These are phyloP conservation scores for Colletotrichum incanum DNA, from an alignment of 2,329 filamentous ascomycete genomes.

Conservation along the genomic window DNA sequence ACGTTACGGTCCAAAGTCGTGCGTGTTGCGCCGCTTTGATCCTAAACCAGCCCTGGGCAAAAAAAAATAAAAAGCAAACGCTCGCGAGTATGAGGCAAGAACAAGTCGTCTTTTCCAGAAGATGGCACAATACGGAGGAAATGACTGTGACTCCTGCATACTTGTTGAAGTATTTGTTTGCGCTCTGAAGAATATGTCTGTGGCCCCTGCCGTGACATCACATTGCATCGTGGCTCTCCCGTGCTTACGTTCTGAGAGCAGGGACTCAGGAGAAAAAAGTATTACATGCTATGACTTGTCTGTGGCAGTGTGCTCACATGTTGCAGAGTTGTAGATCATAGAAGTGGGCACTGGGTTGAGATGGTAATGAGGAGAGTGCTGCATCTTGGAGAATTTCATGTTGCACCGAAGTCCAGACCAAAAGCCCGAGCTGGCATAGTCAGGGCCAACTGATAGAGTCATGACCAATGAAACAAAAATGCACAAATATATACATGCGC, in stretches of 20 bases:
- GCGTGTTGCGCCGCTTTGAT: neutral
- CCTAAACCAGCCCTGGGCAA: neutral
- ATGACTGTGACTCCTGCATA: constrained; percentile 11
- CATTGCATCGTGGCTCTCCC: neutral
- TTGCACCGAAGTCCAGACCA: constrained; percentile 16
- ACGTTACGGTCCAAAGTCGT: neutral
- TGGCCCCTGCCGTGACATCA: constrained; percentile 25
- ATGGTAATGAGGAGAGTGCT: neutral
- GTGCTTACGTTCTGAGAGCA: neutral
- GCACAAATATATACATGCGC: neutral
- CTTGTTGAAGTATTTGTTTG: constrained; percentile 5
- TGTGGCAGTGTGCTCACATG: too few species aligned
- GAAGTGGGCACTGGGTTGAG: too few species aligned
- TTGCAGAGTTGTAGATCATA: too few species aligned
- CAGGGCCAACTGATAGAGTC: neutral
- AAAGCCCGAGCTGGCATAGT: constrained; percentile 5
- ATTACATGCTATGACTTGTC: too few species aligned
- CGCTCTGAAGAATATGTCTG: constrained; percentile 20
- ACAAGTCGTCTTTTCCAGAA: neutral
- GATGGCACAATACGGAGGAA: neutral
- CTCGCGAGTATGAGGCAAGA: neutral
- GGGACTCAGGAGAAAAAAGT: too few species aligned
- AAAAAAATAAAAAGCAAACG: neutral
- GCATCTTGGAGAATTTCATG: constrained; percentile 12
- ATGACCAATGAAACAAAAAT: neutral